Percentiles rank a stretch among this genome's conserved stretches.
Evolutionary conservation across 192 early-diverging fungal genomes (phyloP).

Genomic region (Coemansia sp.): DNA sequence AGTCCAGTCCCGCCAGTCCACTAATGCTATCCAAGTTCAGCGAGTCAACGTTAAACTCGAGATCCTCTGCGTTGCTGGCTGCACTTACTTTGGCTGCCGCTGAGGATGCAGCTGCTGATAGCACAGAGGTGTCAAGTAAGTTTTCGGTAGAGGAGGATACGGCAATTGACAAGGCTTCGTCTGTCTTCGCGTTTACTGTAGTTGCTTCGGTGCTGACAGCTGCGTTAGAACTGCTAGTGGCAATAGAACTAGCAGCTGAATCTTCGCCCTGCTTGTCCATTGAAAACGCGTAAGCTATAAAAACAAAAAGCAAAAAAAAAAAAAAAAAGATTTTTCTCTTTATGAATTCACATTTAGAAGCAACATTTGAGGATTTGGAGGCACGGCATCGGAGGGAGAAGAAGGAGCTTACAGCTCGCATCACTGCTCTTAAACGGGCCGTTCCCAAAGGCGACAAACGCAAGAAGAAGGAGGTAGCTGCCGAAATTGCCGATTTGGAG

Average conservation of each 20-base stretch:
- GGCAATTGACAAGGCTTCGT: neutral
- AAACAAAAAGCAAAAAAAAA: neutral
- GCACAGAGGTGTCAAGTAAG: neutral
- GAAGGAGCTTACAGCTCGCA: constrained; percentile 65
- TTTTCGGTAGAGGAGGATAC: neutral
- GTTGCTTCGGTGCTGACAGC: neutral
- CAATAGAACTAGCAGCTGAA: neutral
- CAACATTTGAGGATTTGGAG: constrained; percentile 59
- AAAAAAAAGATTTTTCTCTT: neutral
- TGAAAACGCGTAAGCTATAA: neutral
- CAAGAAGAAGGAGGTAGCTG: constrained; percentile 78
- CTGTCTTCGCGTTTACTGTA: neutral
- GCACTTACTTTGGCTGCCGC: neutral
- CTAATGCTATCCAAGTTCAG: constrained; percentile 37
- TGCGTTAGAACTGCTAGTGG: neutral
- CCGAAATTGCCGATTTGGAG: constrained; percentile 69
- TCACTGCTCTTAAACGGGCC: constrained; percentile 74
- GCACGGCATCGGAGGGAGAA: constrained; percentile 75
- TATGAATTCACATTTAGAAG: constrained; percentile 10
- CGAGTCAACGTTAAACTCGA: constrained; percentile 46
- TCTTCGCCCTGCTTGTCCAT: constrained; percentile 5
- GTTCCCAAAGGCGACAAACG: constrained; percentile 79
- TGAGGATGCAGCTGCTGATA: neutral
- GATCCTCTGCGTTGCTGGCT: neutral
- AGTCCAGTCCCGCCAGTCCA: constrained; percentile 31